Percentiles rank a stretch among this genome's conserved stretches.
phyloP scores from a whole-genome alignment of 2,329 filamentous ascomycete genomes.

The Verticillium tricorpus region DNA sequence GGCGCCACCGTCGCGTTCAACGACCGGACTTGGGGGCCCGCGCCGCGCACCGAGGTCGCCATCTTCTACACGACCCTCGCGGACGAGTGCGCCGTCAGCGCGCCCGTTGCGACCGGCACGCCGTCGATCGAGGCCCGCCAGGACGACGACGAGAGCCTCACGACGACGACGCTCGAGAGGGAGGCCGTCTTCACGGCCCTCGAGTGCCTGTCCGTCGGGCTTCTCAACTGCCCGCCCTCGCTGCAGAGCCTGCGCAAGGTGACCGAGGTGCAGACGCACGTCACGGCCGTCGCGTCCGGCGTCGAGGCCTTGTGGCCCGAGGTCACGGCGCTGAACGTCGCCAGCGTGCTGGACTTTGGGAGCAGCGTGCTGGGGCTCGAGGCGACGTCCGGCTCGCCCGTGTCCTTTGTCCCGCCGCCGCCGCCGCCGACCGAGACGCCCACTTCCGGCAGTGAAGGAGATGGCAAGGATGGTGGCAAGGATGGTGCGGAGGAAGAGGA shows the following conservation, averaged over 20 bases:
- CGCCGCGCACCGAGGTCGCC: slow-evolving; percentile 38
- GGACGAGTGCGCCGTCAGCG: slow-evolving; percentile 29
- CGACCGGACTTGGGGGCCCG: slow-evolving; percentile 43
- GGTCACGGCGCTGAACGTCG: slow-evolving; percentile 23
- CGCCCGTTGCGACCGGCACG: slow-evolving; percentile 16
- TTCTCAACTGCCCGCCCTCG: slow-evolving; percentile 46
- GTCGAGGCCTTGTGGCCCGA: slow-evolving; percentile 33
- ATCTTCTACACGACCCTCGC: slow-evolving; percentile 49
- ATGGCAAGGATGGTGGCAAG: background rate
- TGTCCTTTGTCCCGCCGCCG: slow-evolving; percentile 35
- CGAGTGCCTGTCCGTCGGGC: slow-evolving; percentile 33
- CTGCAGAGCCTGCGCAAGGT: slow-evolving; percentile 39
- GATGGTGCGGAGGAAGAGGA: background rate
- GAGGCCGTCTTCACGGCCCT: slow-evolving; percentile 32
- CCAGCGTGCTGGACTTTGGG: slow-evolving; percentile 37
- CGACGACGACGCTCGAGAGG: slow-evolving; percentile 22
- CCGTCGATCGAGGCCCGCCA: slow-evolving; percentile 7
- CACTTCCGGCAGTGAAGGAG: background rate
- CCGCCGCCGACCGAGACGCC: slow-evolving; percentile 10
- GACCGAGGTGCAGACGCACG: slow-evolving; percentile 31
- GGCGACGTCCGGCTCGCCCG: slow-evolving; percentile 37
- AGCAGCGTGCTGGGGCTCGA: slow-evolving; percentile 27
- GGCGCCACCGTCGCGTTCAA: slow-evolving; percentile 45
- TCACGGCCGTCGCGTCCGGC: slow-evolving; percentile 34
- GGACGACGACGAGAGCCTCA: slow-evolving; percentile 26